These are phyloP conservation scores for Cucurbitaria berberidis DNA, from an alignment of 2,329 filamentous ascomycete genomes.

Conservation along the genomic window DNA sequence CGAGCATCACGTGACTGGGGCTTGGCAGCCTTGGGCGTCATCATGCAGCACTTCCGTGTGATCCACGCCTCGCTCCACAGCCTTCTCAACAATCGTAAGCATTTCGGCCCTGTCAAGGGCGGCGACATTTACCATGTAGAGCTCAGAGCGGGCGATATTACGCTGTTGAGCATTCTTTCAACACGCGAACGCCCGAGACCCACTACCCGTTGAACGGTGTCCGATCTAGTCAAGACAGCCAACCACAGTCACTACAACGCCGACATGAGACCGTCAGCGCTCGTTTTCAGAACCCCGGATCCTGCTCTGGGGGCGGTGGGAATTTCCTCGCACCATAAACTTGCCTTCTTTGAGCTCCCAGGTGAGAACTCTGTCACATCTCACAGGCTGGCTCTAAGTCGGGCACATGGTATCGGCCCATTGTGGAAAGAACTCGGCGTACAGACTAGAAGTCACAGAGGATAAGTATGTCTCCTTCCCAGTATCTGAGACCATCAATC, in stretches of 20 bases:
- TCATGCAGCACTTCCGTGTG: conserved; percentile 23
- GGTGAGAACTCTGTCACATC: conserved; percentile 22
- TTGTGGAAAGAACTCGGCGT: conserved; percentile 12
- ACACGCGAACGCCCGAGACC: conserved; percentile 9
- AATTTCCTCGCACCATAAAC: conserved; percentile 33
- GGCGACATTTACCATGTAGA: conserved; percentile 39
- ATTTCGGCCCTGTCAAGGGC: conserved; percentile 11
- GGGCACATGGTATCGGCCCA: conserved; percentile 9
- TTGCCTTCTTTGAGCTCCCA: conserved; percentile 16
- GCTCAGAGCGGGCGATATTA: conserved; percentile 13
- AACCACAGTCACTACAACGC: conserved; percentile 29
- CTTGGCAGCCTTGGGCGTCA: conserved; percentile 16
- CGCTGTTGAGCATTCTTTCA: conserved; percentile 9
- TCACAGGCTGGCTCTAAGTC: conserved; percentile 31
- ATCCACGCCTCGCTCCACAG: conserved; percentile 14
- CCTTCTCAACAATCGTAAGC: conserved; percentile 3
- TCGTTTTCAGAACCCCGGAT: conserved; percentile 29
- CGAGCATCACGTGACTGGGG: conserved; percentile 28
- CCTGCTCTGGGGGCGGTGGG: conserved; percentile 27
- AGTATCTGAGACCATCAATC: conserved; percentile 9
- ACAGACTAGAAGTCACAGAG: conserved; percentile 13
- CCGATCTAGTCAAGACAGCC: conserved; percentile 25
- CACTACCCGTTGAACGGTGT: conserved; percentile 19
- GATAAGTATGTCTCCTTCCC: conserved; percentile 31
- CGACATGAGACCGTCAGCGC: conserved; percentile 14